These are phyloP conservation scores for Crithidia thermophila DNA, from an alignment of 208 protist genomes.

Conservation along the genomic window DNA sequence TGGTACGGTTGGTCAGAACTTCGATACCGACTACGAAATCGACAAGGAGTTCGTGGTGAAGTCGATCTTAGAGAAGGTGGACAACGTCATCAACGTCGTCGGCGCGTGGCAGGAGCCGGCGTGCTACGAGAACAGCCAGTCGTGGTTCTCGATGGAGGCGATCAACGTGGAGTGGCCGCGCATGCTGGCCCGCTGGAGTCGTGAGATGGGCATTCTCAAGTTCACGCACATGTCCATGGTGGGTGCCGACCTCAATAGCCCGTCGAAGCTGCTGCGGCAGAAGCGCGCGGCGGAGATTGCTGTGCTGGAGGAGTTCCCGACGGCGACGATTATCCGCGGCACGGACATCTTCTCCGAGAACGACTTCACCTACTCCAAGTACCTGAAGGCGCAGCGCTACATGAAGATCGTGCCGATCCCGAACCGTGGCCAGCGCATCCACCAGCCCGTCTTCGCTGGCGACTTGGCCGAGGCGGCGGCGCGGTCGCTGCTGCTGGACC, in stretches of 20 bases:
- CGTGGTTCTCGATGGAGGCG: conserved; percentile 92
- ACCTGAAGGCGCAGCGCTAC: conserved; percentile 87
- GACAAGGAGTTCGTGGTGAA: conserved; percentile 93
- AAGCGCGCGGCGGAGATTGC: conserved; percentile 86
- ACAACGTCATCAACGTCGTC: conserved; percentile 76
- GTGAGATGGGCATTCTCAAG: conserved; percentile 85
- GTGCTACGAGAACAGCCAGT: conserved; percentile 89
- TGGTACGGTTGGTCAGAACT: conserved; percentile 89
- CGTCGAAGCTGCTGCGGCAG: conserved; percentile 86
- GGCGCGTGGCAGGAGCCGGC: conserved; percentile 89
- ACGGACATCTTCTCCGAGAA: conserved; percentile 90
- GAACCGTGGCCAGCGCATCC: conserved; percentile 84
- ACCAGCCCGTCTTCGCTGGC: conserved; percentile 91
- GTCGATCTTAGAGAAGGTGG: conserved; percentile 88
- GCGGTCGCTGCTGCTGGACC: conserved; percentile 85
- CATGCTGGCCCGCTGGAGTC: conserved; percentile 88
- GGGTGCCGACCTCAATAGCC: conserved; percentile 84
- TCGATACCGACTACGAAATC: conserved; percentile 89
- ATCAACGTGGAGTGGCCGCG: conserved; percentile 93
- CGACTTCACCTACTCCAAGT: conserved; percentile 89
- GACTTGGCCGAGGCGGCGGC: conserved; percentile 82
- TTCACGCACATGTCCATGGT: conserved; percentile 92
- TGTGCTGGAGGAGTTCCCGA: conserved; percentile 92
- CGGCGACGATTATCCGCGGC: conserved; percentile 86
- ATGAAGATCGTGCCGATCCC: conserved; percentile 87